Evolutionary conservation across 2,329 filamentous ascomycete species (phyloP), one percentile per base, ranked within the genome.

Genomic region (Phyllosticta paracitricarpa): DNA sequence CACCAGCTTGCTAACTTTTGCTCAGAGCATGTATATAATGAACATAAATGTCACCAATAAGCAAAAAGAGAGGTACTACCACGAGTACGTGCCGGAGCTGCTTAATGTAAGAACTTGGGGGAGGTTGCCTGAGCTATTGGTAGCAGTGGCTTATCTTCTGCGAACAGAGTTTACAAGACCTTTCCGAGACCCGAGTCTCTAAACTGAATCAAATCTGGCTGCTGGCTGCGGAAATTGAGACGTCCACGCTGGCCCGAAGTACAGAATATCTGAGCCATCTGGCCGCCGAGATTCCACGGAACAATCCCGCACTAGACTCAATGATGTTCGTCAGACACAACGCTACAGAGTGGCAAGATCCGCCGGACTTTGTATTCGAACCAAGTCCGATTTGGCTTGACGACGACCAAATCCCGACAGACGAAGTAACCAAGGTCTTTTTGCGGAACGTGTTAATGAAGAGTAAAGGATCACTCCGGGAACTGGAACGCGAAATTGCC

Each of bases 321-420:
- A 90, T 96, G 82, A 99, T 99, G 94, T 99, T 97, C 74, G 86
- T 96, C 62, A 87, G 89, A 64, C 94, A 99, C 78, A 99, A 99
- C 70, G 85, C 89, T 67, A 83, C 84, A 25, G 78, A 82, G 58
- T 96, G 89, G 81, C 86, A 91, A 69, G 93, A 97, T 70, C 94
- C 94, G 0, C 69, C 83, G 0, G 88, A 97, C 75, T 89, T 94
- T 74, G 79, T 78, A 10, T 99, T 99, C 68, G 94, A 99, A 73
- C 89, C 94, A 0, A 96, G 92, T 71, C 93, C 94, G 0, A 89
- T 99, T 28, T 99, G 95, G 94, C 88, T 97, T 69, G 95, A 99
- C 68, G 91, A 97, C 68, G 89, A 88, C 62, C 77, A 82, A 24
- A 96, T 99, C 83, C 82, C 94, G 6, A 84, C 88, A 0, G 92